phyloP scores from a whole-genome alignment of 179 eudicot genomes.

The Camellia oleifera region DNA sequence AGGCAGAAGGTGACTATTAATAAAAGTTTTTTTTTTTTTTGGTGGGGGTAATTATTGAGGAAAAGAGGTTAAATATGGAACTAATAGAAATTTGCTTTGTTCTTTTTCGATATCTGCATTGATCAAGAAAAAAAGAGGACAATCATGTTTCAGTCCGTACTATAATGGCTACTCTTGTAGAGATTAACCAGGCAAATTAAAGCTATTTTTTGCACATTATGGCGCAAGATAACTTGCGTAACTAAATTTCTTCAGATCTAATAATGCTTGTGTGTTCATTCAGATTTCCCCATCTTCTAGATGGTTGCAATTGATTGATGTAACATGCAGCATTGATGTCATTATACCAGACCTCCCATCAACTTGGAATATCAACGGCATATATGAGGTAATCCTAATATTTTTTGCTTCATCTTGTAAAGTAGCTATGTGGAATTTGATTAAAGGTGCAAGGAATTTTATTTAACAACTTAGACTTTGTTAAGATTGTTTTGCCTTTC shows the following conservation, averaged over 20 bases:
- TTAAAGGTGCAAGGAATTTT: no score
- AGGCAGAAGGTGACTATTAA: not conserved
- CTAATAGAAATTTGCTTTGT: not conserved
- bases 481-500: no score
- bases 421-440: no score
- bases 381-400: no score
- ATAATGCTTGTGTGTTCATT: slow-evolving; percentile 17
- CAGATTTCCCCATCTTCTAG: slow-evolving; percentile 70
- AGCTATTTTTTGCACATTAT: not conserved
- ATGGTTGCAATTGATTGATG: slow-evolving; percentile 73
- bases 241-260: not conserved
- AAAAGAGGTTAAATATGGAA: not conserved
- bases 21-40: not conserved
- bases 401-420: no score
- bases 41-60: not conserved
- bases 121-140: not conserved
- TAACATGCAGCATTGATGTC: slow-evolving; percentile 40
- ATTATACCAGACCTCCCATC: no score
- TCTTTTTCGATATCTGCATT: not conserved
- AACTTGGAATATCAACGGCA: no score
- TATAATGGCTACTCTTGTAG: not conserved
- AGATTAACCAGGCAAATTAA: not conserved
- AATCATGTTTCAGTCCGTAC: not conserved
- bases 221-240: not conserved
- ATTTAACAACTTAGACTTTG: no score